Base-by-base conservation (phyloP, 2,329 filamentous ascomycete genomes). In the Dothiorella sarmentorum region DNA sequence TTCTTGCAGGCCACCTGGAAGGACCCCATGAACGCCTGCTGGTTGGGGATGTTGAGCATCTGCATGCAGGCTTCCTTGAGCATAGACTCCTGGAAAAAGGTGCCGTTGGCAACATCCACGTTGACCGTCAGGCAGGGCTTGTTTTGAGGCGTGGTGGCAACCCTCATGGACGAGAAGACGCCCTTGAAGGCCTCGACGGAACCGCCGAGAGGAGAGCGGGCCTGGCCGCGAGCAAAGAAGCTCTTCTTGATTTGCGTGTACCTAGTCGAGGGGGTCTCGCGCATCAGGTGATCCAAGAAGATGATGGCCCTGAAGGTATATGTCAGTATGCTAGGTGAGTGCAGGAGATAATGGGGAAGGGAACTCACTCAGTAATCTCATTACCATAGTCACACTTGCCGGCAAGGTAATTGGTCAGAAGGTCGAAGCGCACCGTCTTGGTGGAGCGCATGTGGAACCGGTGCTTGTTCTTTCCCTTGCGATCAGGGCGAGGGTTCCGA, bases 211-310 rank as follows among this genome's bases (percentile, higher is more conserved):
- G 79, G 73, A 6, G 70, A 70, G 42, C 68, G 73, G 0, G 77
- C 73, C 20, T 79, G 68, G 2, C 81, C 80, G 1, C 76, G 74
- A 37, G 84, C 77, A 73, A 95, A 97, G 69, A 96, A 96, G 7
- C 87, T 90, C 11, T 92, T 85, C 72, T 91, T 93, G 72, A 97
- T 88, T 0, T 85, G 74, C 0, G 87, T 78, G 66, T 90, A 85
- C 2, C 79, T 75, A 66, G 85, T 76, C 0, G 86, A 87, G 0
- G 94, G 91, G n/a, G 77, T 80, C 71, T 96, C 85, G 4, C 94
- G 89, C 58, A 99, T 79, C 7, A 93, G 78, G 68, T 99, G 94
- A 63, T 99, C 94, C 4, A 97, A 78, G 68, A 97, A 97, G 69
- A 89, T 96, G 72, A 97, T 84, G 13, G 89, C 87, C 29, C 67